phyloP scores from a whole-genome alignment of 495 filamentous ascomycete genomes.

The Aspergillus incahuasiensis region DNA sequence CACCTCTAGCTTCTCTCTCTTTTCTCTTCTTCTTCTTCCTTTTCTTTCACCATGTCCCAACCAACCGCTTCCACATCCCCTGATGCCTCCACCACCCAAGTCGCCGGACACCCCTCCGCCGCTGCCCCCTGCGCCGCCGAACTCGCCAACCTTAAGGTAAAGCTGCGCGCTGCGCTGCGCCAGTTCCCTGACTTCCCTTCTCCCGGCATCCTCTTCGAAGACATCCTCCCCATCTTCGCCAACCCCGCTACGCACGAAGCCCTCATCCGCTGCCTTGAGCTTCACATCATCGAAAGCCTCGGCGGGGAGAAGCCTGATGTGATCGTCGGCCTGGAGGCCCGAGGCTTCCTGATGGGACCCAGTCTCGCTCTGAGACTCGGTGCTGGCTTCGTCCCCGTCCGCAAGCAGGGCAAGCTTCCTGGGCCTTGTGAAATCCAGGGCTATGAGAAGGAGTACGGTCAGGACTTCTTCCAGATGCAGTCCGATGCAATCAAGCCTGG shows the following conservation, averaged over 20 bases:
- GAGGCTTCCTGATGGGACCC: slow-evolving; percentile 94
- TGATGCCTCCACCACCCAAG: slow-evolving; percentile 45
- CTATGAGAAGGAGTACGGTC: slow-evolving; percentile 95
- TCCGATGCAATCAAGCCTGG: slow-evolving; percentile 74
- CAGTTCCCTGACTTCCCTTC: slow-evolving; percentile 93
- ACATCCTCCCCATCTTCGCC: slow-evolving; percentile 96
- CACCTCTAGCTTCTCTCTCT: slow-evolving; percentile 23
- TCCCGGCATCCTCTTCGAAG: slow-evolving; percentile 93
- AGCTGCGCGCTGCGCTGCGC: slow-evolving; percentile 55
- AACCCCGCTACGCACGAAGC: slow-evolving; percentile 66
- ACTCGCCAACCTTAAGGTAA: slow-evolving; percentile 93
- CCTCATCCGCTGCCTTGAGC: slow-evolving; percentile 80
- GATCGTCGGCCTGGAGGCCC: slow-evolving; percentile 86
- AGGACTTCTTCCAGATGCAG: slow-evolving; percentile 97
- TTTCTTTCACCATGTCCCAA: slow-evolving; percentile 55
- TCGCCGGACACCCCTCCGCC: slow-evolving; percentile 45
- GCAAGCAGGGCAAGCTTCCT: slow-evolving; percentile 95
- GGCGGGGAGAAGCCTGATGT: slow-evolving; percentile 69
- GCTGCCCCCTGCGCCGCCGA: slow-evolving; percentile 70
- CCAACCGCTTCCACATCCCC: slow-evolving; percentile 25
- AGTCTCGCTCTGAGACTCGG: slow-evolving; percentile 79
- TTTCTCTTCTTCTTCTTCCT: slow-evolving; percentile 27
- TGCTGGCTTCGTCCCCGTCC: slow-evolving; percentile 87
- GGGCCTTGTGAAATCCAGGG: slow-evolving; percentile 75
- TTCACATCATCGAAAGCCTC: slow-evolving; percentile 61